A percentile compares a stretch with the other conserved stretches of the same genome.
Conservation (phyloP, 768 basidiomycete genomes). For the Tylopilus balloui region DNA sequence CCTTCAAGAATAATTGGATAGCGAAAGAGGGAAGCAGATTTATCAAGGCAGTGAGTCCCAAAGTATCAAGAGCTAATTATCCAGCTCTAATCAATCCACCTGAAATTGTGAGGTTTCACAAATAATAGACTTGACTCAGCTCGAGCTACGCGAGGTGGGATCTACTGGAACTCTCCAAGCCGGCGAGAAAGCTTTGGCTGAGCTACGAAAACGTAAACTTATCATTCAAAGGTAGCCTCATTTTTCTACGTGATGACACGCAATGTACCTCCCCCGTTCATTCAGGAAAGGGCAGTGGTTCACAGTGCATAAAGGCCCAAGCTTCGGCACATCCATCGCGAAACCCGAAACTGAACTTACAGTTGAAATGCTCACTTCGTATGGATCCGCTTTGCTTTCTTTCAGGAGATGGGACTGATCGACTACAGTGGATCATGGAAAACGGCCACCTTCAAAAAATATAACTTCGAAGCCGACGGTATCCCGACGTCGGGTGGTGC, state of each 20-base stretch:
- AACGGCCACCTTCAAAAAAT: slow-evolving; percentile 89
- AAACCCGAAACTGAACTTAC: slow-evolving; percentile 97
- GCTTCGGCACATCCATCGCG: slow-evolving; percentile 85
- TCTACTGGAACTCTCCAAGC: slow-evolving; percentile 64
- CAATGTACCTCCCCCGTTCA: slow-evolving; percentile 1
- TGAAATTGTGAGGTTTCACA: slow-evolving; percentile 45
- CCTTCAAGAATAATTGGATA: slow-evolving; percentile 98
- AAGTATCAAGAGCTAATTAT: neutral
- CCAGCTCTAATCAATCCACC: neutral
- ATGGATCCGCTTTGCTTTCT: slow-evolving; percentile 22
- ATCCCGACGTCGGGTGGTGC: slow-evolving; percentile 86
- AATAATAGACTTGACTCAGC: slow-evolving; percentile 71
- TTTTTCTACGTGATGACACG: neutral
- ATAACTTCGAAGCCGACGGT: slow-evolving; percentile 98
- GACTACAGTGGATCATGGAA: slow-evolving; percentile 85
- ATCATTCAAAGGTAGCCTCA: slow-evolving; percentile 65
- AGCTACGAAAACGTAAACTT: slow-evolving; percentile 89
- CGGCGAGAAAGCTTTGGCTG: slow-evolving; percentile 80
- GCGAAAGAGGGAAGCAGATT: slow-evolving; percentile 85
- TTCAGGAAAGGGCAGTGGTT: slow-evolving; percentile 94
- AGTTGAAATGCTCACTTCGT: slow-evolving; percentile 92
- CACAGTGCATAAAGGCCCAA: slow-evolving; percentile 75
- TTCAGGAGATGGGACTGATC: slow-evolving; percentile 2
- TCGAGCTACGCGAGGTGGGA: slow-evolving; percentile 69
- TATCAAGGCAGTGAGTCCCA: slow-evolving; percentile 68